Conservation (phyloP, 495 filamentous ascomycete genomes). For the Apiosordaria backusii region DNA sequence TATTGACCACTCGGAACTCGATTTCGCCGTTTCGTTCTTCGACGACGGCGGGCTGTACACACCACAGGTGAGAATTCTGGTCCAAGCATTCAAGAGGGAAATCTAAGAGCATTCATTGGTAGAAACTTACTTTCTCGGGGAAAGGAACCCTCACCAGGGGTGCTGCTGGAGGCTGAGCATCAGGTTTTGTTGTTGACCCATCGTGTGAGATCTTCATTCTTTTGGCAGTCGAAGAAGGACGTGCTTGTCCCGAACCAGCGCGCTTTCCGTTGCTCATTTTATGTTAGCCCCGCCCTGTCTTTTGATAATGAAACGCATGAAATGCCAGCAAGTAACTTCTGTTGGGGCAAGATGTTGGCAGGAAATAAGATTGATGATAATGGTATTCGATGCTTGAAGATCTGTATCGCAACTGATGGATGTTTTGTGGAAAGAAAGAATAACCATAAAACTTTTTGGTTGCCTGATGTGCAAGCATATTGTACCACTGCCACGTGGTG, state of each 20-base stretch:
- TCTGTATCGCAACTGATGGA: too few species aligned
- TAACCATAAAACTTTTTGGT: not conserved
- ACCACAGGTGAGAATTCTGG: not conserved
- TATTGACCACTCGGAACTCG: conserved; percentile 94
- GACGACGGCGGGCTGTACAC: conserved; percentile 68
- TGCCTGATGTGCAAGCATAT: not conserved
- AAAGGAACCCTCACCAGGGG: conserved; percentile 51
- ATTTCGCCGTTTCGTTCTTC: conserved; percentile 93
- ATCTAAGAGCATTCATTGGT: not conserved
- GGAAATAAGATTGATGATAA: too few species aligned
- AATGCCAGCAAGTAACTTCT: not conserved
- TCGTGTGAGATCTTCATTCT: conserved; percentile 19
- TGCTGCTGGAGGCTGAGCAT: not conserved
- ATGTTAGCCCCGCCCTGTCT: not conserved
- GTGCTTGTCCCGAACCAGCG: conserved; percentile 21
- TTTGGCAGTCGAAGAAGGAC: conserved; percentile 19
- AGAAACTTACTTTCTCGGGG: conserved; percentile 60
- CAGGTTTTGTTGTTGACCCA: not conserved
- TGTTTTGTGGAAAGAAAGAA: too few species aligned
- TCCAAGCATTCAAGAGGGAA: not conserved
- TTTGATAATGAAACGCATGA: not conserved
- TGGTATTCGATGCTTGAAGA: too few species aligned
- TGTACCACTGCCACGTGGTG: not conserved
- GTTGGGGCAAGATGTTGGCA: too few species aligned
- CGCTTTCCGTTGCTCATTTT: conserved; percentile 14